A percentile compares a stretch with the other conserved stretches of the same genome.
These are phyloP conservation scores for Didymella sp. DNA, from an alignment of 2,329 filamentous ascomycete species.

Conservation along the genomic window DNA sequence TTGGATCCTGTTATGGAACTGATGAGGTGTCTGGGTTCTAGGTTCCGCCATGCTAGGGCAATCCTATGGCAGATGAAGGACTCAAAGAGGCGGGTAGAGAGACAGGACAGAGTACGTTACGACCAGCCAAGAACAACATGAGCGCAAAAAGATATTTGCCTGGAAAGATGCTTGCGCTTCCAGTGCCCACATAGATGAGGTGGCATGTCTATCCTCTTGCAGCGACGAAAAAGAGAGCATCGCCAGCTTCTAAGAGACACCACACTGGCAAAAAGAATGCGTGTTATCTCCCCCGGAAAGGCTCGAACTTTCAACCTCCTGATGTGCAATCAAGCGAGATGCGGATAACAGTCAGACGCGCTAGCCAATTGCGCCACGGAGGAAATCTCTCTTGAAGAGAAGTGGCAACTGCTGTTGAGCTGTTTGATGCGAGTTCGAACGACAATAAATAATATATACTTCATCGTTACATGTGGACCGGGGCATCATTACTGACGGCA, in stretches of 20 bases:
- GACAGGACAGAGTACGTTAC: background rate
- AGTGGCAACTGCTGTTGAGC: too few species aligned
- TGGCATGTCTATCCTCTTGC: background rate
- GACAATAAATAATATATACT: background rate
- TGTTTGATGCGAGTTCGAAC: slow-evolving; percentile 21
- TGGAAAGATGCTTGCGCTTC: background rate
- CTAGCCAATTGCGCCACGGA: slow-evolving; percentile 62
- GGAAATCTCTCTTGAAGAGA: too few species aligned
- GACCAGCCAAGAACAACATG: background rate
- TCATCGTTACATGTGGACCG: background rate
- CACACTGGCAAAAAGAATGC: slow-evolving; percentile 15
- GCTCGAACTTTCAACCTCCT: slow-evolving; percentile 46
- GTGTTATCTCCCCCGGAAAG: slow-evolving; percentile 38
- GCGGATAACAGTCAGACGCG: slow-evolving; percentile 65
- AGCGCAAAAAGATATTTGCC: background rate
- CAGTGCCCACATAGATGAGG: background rate
- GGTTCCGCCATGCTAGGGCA: background rate
- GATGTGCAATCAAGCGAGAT: slow-evolving; percentile 29
- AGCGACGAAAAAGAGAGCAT: background rate
- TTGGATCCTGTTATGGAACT: background rate
- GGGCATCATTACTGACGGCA: background rate
- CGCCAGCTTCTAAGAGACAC: background rate
- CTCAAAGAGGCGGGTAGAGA: background rate
- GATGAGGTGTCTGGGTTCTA: background rate
- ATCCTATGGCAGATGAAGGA: too few species aligned